A percentile compares a stretch with the other conserved stretches of the same genome.
These are phyloP conservation scores for Leccinum subgranulosum DNA, from an alignment of 768 basidiomycete genomes.

Conservation along the genomic window DNA sequence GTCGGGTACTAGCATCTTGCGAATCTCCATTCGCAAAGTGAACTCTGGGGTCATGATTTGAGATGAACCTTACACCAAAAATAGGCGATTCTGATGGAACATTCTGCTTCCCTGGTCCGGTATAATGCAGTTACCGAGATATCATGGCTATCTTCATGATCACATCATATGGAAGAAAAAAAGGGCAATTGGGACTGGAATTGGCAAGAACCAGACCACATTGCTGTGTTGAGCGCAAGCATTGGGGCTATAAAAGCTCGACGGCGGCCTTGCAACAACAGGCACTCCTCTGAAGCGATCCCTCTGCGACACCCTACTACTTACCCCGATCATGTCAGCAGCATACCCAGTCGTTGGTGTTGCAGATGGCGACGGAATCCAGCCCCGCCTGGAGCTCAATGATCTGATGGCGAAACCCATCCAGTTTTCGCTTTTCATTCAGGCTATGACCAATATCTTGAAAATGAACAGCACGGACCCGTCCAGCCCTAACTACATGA, in stretches of 20 bases:
- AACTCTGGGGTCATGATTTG: background rate
- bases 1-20: background rate
- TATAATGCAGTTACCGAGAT: background rate
- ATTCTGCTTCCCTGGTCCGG: background rate
- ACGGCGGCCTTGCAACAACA: background rate
- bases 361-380: background rate
- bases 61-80: background rate
- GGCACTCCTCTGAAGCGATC: background rate
- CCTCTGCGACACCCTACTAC: background rate
- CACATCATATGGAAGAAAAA: background rate
- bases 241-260: background rate
- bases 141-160: background rate
- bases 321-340: constrained; percentile 9
- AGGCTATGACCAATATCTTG: constrained; percentile 6
- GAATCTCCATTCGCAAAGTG: background rate
- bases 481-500: constrained; percentile 1
- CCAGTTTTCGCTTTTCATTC: constrained; percentile 21
- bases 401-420: constrained; percentile 14
- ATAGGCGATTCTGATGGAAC: background rate
- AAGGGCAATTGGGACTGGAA: background rate
- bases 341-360: constrained; percentile 9
- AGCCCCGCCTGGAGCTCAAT: constrained; percentile 16
- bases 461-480: constrained; percentile 1
- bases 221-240: background rate
- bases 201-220: background rate